These are phyloP conservation scores for Cytospora mali DNA, from an alignment of 2,329 filamentous ascomycete species.

Conservation along the genomic window DNA sequence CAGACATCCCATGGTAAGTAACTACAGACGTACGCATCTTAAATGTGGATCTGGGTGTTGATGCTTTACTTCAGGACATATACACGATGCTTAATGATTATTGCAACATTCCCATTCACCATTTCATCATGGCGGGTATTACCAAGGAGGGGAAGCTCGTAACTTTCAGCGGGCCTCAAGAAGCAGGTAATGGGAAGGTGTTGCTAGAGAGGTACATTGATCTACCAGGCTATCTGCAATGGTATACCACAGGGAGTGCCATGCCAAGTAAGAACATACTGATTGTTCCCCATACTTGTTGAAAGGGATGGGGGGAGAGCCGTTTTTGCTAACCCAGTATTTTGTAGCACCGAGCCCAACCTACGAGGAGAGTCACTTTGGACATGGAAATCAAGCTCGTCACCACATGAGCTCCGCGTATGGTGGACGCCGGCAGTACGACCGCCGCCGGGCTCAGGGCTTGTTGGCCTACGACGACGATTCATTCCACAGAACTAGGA, in stretches of 20 bases:
- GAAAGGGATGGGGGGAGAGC: background rate
- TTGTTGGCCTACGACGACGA: constrained; percentile 36
- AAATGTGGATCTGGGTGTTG: background rate
- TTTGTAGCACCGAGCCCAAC: constrained; percentile 23
- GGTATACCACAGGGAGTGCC: constrained; percentile 25
- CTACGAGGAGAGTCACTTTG: constrained; percentile 30
- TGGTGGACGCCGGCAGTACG: constrained; percentile 33
- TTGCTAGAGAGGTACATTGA: constrained; percentile 33
- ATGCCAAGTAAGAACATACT: constrained; percentile 27
- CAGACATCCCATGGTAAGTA: constrained; percentile 27
- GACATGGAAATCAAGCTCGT: constrained; percentile 29
- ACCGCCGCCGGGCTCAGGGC: constrained; percentile 34
- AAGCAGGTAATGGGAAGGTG: constrained; percentile 28
- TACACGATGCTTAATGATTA: constrained; percentile 54
- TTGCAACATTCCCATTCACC: constrained; percentile 53
- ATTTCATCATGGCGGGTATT: constrained; percentile 56
- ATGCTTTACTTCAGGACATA: constrained; percentile 45
- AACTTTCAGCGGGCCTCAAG: constrained; percentile 49
- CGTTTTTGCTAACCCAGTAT: background rate
- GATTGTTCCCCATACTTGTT: constrained; percentile 22
- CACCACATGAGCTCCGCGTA: constrained; percentile 30
- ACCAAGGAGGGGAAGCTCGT: constrained; percentile 50
- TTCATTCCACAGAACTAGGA: constrained; percentile 39
- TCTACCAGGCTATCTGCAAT: constrained; percentile 24
- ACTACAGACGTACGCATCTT: too few species aligned